Percentiles rank a stretch among this genome's conserved stretches.
Conservation (phyloP, 495 filamentous ascomycete species). For the Hypoxylon rickii region DNA sequence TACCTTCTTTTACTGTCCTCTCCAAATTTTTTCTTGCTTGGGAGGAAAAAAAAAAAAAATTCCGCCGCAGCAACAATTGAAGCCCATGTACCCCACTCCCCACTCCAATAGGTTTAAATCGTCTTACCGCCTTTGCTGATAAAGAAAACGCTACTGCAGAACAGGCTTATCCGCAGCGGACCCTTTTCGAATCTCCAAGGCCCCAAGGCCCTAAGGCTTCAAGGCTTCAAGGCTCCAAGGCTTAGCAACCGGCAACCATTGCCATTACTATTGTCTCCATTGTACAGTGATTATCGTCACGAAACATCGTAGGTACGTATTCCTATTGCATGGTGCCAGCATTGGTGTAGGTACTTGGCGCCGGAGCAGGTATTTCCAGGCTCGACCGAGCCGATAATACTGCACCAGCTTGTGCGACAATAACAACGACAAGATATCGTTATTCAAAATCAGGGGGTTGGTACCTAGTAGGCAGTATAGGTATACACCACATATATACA, state of each 20-base stretch:
- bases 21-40: constrained; percentile 29
- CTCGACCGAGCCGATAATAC: constrained; percentile 9
- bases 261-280: too few species aligned
- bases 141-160: constrained; percentile 13
- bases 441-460: too few species aligned
- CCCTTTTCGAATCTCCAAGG: too few species aligned
- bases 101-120: constrained; percentile 16
- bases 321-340: too few species aligned
- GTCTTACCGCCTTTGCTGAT: constrained; percentile 26
- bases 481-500: too few species aligned
- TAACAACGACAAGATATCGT: constrained; percentile 17
- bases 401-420: constrained; percentile 13
- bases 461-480: not conserved
- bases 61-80: constrained; percentile 25
- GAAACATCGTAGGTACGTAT: not conserved
- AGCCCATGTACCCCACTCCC: too few species aligned
- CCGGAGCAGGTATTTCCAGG: too few species aligned
- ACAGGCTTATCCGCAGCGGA: constrained; percentile 26
- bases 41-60: constrained; percentile 25
- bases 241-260: constrained; percentile 1
- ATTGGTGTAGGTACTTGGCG: too few species aligned
- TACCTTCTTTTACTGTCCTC: not conserved
- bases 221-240: too few species aligned
- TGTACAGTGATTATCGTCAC: too few species aligned
- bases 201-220: too few species aligned